Conservation (phyloP, 176 grass and related monocot species). For the Oryza nivara region DNA sequence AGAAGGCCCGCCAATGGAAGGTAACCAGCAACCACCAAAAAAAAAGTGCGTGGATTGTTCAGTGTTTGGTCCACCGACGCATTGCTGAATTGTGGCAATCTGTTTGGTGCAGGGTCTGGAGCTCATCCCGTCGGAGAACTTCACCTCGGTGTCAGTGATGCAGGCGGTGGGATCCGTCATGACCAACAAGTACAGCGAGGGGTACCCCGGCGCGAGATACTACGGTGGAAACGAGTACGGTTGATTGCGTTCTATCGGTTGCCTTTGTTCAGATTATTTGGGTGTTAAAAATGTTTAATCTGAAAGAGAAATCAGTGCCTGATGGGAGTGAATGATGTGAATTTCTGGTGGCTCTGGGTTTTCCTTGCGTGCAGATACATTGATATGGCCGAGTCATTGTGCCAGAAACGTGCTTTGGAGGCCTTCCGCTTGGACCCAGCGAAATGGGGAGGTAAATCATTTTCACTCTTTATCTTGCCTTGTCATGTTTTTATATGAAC, state of each 20-base stretch:
- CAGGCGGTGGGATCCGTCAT: conserved; percentile 97
- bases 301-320: conserved; percentile 11
- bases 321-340: conserved; percentile 11
- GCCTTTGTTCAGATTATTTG: not conserved
- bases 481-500: conserved; percentile 9
- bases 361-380: conserved; percentile 73
- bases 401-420: conserved; percentile 94
- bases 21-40: not conserved
- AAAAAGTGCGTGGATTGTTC: not conserved
- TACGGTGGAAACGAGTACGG: conserved; percentile 96
- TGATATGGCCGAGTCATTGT: conserved; percentile 92
- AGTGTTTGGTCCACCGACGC: not conserved
- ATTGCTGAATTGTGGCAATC: conserved; percentile 25
- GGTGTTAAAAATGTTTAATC: not conserved
- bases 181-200: conserved; percentile 99
- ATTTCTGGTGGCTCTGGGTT: conserved; percentile 31
- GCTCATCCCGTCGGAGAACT: conserved; percentile 99
- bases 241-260: conserved; percentile 1
- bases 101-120: conserved; percentile 71
- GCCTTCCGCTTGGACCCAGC: conserved; percentile 80
- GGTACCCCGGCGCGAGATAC: conserved; percentile 98
- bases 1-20: conserved; percentile 99
- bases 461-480: not conserved
- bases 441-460: conserved; percentile 92
- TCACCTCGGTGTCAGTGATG: conserved; percentile 96